These are phyloP conservation scores for Amyloporia xantha DNA, from an alignment of 768 basidiomycete species.

Conservation along the genomic window DNA sequence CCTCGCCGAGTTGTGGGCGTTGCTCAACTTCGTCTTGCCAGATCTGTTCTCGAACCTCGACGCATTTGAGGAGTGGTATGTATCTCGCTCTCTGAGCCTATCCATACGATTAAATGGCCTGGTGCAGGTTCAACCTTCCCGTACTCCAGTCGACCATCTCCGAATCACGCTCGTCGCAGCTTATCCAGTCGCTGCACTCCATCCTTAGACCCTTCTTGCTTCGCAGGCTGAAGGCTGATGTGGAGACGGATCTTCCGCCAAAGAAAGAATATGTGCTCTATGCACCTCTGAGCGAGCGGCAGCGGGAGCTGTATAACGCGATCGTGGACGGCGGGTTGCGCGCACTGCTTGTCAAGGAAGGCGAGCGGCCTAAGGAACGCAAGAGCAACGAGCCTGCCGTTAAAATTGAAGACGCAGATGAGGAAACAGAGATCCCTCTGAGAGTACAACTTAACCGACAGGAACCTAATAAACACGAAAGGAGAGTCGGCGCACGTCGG, in stretches of 20 bases:
- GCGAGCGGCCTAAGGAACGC: conserved; percentile 11
- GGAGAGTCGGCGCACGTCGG: conserved; percentile 4
- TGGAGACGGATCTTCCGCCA: conserved; percentile 69
- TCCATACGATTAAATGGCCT: no score
- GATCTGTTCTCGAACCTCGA: conserved; percentile 88
- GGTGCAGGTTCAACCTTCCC: conserved; percentile 53
- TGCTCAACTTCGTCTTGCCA: conserved; percentile 94
- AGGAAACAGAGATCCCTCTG: conserved; percentile 26
- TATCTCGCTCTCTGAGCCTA: conserved; percentile 2
- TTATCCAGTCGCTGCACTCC: conserved; percentile 76
- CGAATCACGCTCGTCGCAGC: conserved; percentile 49
- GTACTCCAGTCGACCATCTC: conserved; percentile 51
- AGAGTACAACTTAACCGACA: conserved; percentile 1
- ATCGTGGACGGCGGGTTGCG: conserved; percentile 68
- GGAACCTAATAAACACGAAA: conserved; percentile 23
- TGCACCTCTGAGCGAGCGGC: conserved; percentile 76
- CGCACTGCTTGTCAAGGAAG: conserved; percentile 35
- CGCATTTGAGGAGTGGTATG: conserved; percentile 82
- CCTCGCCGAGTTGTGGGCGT: conserved; percentile 87
- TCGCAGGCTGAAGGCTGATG: conserved; percentile 86
- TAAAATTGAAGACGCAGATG: conserved; percentile 24
- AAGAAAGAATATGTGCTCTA: conserved; percentile 95
- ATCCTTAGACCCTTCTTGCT: conserved; percentile 96
- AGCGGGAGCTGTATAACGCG: conserved; percentile 80
- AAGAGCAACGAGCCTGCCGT: conserved; percentile 25